These are phyloP conservation scores for Talaromyces sp. DNA, from an alignment of 2,329 filamentous ascomycete species.

Conservation along the genomic window DNA sequence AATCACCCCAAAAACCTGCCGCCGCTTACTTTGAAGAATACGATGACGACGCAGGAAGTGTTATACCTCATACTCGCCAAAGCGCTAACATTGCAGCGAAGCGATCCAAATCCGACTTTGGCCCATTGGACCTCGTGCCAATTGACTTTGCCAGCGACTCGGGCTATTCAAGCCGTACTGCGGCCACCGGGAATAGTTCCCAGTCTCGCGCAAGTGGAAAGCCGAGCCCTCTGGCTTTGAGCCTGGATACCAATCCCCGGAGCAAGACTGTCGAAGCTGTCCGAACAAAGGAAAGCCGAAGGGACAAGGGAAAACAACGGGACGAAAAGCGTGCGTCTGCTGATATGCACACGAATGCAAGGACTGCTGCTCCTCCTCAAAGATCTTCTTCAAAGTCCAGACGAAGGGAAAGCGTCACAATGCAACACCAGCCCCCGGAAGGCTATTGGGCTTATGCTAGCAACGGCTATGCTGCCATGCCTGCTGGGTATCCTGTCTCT, in stretches of 20 bases:
- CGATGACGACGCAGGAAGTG: slow-evolving; percentile 39
- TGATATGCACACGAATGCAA: slow-evolving; percentile 29
- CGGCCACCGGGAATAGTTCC: slow-evolving; percentile 47
- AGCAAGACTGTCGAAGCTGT: slow-evolving; percentile 20
- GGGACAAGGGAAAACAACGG: slow-evolving; percentile 27
- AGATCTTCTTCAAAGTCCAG: slow-evolving; percentile 29
- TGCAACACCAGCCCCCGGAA: slow-evolving; percentile 21
- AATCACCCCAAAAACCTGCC: slow-evolving; percentile 22
- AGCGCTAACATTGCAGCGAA: slow-evolving; percentile 48
- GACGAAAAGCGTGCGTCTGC: slow-evolving; percentile 21
- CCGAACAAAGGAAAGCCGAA: slow-evolving; percentile 24
- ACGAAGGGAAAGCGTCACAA: slow-evolving; percentile 25
- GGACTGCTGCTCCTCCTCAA: slow-evolving; percentile 23
- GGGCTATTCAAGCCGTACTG: slow-evolving; percentile 56
- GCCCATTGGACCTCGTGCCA: slow-evolving; percentile 26
- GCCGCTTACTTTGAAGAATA: slow-evolving; percentile 44
- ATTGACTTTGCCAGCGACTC: slow-evolving; percentile 53
- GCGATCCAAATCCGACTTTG: slow-evolving; percentile 40
- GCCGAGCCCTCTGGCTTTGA: slow-evolving; percentile 32
- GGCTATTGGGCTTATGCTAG: slow-evolving; percentile 29
- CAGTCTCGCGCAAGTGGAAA: slow-evolving; percentile 41
- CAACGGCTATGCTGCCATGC: slow-evolving; percentile 19
- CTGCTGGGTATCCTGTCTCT: slow-evolving; percentile 20
- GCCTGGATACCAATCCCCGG: slow-evolving; percentile 23
- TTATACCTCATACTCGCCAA: slow-evolving; percentile 42